Evolutionary conservation across 305 asterid species (phyloP), one percentile per base, ranked within the genome.

Genomic region (Petunia hybrid): DNA sequence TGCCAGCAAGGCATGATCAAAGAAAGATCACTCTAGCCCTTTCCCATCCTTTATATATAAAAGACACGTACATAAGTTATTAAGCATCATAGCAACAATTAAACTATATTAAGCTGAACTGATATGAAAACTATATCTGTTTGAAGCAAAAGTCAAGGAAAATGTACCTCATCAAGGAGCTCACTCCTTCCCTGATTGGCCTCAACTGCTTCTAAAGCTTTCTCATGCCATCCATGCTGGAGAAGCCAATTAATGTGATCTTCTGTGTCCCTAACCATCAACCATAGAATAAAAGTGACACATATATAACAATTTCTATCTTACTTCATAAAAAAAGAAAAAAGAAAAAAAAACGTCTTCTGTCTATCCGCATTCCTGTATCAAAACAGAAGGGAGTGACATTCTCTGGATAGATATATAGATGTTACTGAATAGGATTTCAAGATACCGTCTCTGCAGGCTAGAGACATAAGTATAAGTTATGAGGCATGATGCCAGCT

Each of bases 171-270:
- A 64, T 94, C 98, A 86, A 91, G 80, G 81, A 96, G 97, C 87
- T 96, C 99, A 88, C 97, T 96, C 67, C 95, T 91, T 79, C 94
- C 98, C 83, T 93, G 91, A 84, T 98, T 95, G 82, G 97, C 97
- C 91, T 96, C 99, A 83, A 96, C 98, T 55, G 95, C 99, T 82
- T 86, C 98, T 90, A 96, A 89, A 82, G 99, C 99, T 86, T 94
- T 92, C 87, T 93, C 98, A 87, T 96, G 98, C 83, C 90, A 85
- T 68, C 97, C 98, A 84, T 93, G 99, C 87, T 94, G 94, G 81
- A 96, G 97, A 87, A 96, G 99, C 98, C 99, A 96, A 79, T 97
- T 79, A 82, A 96, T 93, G 90, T 96, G 99, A 88, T 94, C 99
- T 88, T 96, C 99, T 83, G 95, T 76, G 88, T 96, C 99, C 98